Conservation (phyloP, 768 basidiomycete genomes). For the Clitopilus passeckerianus region DNA sequence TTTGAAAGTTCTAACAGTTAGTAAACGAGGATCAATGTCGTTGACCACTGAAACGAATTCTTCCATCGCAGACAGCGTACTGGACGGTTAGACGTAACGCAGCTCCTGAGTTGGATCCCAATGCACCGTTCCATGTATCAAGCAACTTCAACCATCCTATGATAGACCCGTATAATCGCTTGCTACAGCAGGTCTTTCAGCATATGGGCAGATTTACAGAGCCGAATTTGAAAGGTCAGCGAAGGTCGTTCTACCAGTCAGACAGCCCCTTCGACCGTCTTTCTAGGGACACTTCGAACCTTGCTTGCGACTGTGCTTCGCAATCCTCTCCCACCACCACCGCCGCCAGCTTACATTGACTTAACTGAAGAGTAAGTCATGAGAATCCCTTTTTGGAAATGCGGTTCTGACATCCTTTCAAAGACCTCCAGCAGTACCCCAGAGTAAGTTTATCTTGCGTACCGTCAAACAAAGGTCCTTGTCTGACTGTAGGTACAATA, state of each 20-base stretch:
- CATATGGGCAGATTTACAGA: constrained; percentile 28
- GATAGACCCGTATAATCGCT: constrained; percentile 25
- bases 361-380: background rate
- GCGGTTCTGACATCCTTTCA: background rate
- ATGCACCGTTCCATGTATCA: constrained; percentile 23
- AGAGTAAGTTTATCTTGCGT: background rate
- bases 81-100: constrained; percentile 26
- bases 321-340: background rate
- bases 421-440: background rate
- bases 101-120: constrained; percentile 12
- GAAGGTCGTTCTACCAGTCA: background rate
- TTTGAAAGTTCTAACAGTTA: constrained; percentile 41
- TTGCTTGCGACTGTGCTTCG: background rate
- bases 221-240: constrained; percentile 24
- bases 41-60: background rate
- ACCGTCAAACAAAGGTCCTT: background rate
- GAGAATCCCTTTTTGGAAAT: background rate
- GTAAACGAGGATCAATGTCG: background rate
- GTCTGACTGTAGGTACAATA: too few species aligned
- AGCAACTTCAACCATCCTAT: constrained; percentile 24
- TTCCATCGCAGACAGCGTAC: constrained; percentile 29
- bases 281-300: constrained; percentile 5
- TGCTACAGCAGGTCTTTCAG: constrained; percentile 24
- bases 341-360: background rate
- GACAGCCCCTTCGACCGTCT: constrained; percentile 1